Percentiles rank a stretch among this genome's conserved stretches.
Evolutionary conservation across 352 stramenopile species (phyloP).

Genomic region (Phytopythium montanum): DNA sequence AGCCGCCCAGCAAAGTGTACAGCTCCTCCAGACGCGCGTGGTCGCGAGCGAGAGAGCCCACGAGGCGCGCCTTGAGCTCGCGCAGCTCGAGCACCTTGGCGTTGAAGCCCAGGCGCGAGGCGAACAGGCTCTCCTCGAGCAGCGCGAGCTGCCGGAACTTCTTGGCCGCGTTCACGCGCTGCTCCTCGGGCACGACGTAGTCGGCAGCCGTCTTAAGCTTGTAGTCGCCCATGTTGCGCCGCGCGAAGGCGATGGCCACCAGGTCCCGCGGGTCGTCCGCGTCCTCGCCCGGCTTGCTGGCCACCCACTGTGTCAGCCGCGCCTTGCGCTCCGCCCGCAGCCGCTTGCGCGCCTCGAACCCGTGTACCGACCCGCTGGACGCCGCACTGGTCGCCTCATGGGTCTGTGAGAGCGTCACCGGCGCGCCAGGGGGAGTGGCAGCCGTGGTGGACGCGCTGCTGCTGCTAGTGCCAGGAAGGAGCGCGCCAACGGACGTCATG

Average conservation of each 20-base stretch:
- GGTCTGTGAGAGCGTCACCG: conserved; percentile 5
- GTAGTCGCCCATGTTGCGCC: conserved; percentile 90
- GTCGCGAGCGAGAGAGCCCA: conserved; percentile 63
- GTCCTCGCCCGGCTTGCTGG: conserved; percentile 81
- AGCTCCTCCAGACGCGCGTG: conserved; percentile 51
- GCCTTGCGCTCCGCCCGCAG: conserved; percentile 71
- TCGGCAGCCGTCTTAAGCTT: conserved; percentile 86
- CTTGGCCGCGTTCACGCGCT: conserved; percentile 87
- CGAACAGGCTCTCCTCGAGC: conserved; percentile 80
- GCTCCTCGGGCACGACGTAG: conserved; percentile 89
- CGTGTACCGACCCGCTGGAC: conserved; percentile 36
- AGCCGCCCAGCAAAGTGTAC: conserved; percentile 28
- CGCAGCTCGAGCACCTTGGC: conserved; percentile 87
- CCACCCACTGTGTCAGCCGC: conserved; percentile 52
- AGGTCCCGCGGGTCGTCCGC: conserved; percentile 89
- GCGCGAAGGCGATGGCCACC: conserved; percentile 86
- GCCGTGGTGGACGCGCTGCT: not conserved
- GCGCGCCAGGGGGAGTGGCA: conserved; percentile 13
- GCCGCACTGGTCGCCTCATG: conserved; percentile 11
- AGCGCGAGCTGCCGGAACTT: conserved; percentile 87
- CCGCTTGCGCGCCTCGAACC: conserved; percentile 80
- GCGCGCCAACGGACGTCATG: not conserved
- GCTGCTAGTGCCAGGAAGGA: not conserved
- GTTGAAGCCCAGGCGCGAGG: conserved; percentile 86
- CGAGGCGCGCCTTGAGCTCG: conserved; percentile 84